Conservation (phyloP, 371 early-diverging fungal genomes). For the Mucor lusitanicus region DNA sequence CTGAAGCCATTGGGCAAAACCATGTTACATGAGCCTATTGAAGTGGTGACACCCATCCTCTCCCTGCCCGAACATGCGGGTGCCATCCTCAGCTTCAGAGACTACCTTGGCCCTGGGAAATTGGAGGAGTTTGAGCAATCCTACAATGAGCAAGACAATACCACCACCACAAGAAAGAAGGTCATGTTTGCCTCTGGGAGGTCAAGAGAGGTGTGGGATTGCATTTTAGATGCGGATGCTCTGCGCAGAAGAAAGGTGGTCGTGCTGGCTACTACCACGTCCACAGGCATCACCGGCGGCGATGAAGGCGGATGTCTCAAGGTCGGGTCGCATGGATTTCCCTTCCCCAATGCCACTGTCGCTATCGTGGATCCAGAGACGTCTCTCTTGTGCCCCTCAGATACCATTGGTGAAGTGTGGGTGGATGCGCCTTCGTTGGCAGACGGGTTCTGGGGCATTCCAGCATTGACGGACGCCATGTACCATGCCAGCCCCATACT, state of each 20-base stretch:
- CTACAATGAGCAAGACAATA: constrained; percentile 16
- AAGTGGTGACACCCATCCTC: constrained; percentile 68
- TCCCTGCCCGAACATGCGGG: constrained; percentile 79
- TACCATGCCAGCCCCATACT: constrained; percentile 70
- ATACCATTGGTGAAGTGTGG: constrained; percentile 87
- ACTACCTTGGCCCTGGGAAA: constrained; percentile 42
- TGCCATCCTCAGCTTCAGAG: constrained; percentile 64
- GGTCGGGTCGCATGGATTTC: constrained; percentile 62
- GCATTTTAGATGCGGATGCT: constrained; percentile 58
- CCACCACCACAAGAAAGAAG: constrained; percentile 21
- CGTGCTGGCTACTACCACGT: constrained; percentile 51
- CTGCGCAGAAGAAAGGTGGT: constrained; percentile 55
- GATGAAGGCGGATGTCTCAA: constrained; percentile 18
- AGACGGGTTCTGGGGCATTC: constrained; percentile 82
- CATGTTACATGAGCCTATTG: constrained; percentile 38
- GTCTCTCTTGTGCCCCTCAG: constrained; percentile 69
- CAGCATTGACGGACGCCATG: constrained; percentile 70
- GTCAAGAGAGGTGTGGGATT: constrained; percentile 58
- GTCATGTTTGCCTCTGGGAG: constrained; percentile 42
- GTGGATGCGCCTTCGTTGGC: constrained; percentile 75
- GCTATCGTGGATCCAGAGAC: constrained; percentile 87
- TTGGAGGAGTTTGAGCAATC: constrained; percentile 35
- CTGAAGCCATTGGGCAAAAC: constrained; percentile 59
- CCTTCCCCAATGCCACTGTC: constrained; percentile 65
- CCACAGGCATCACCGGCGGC: constrained; percentile 4